Conservation (phyloP, 2,329 filamentous ascomycete genomes). For the Clarireedia monteithiana region DNA sequence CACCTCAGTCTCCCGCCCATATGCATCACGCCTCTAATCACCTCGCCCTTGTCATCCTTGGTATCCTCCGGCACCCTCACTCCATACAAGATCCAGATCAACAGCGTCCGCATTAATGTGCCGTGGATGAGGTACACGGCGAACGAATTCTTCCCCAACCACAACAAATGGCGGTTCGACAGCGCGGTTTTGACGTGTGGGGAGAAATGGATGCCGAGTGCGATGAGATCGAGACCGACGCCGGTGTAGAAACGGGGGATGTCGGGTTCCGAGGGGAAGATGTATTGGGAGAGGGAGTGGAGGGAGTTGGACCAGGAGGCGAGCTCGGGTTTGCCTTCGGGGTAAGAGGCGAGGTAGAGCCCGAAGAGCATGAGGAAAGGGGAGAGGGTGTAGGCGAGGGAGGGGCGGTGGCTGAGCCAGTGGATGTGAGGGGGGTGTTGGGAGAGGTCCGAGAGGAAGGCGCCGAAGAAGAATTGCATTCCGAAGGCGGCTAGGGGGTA, state of each 20-base stretch:
- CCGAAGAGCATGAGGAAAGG: slow-evolving; percentile 43
- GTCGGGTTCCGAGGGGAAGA: slow-evolving; percentile 41
- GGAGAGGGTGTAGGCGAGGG: slow-evolving; percentile 39
- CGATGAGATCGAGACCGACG: slow-evolving; percentile 40
- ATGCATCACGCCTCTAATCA: slow-evolving; percentile 28
- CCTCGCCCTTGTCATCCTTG: slow-evolving; percentile 28
- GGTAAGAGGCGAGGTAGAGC: slow-evolving; percentile 51
- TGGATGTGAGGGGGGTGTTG: slow-evolving; percentile 42
- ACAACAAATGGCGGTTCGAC: slow-evolving; percentile 47
- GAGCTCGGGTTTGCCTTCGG: slow-evolving; percentile 46
- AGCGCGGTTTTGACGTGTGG: slow-evolving; percentile 43
- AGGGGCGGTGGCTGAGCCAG: slow-evolving; percentile 36
- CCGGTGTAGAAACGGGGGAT: slow-evolving; percentile 42
- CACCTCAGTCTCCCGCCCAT: slow-evolving; percentile 32
- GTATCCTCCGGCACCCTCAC: slow-evolving; percentile 30
- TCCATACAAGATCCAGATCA: slow-evolving; percentile 53
- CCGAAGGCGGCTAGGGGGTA: slow-evolving; percentile 36
- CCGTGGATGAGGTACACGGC: slow-evolving; percentile 59
- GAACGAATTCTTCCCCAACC: slow-evolving; percentile 56
- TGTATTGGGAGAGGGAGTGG: slow-evolving; percentile 33
- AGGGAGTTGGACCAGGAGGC: slow-evolving; percentile 45
- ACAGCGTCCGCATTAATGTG: slow-evolving; percentile 48
- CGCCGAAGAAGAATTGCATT: slow-evolving; percentile 54
- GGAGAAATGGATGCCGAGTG: slow-evolving; percentile 45
- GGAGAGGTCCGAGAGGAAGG: slow-evolving; percentile 53